These are phyloP conservation scores for Zizania palustris DNA, from an alignment of 202 grass and related monocot genomes.

Conservation along the genomic window DNA sequence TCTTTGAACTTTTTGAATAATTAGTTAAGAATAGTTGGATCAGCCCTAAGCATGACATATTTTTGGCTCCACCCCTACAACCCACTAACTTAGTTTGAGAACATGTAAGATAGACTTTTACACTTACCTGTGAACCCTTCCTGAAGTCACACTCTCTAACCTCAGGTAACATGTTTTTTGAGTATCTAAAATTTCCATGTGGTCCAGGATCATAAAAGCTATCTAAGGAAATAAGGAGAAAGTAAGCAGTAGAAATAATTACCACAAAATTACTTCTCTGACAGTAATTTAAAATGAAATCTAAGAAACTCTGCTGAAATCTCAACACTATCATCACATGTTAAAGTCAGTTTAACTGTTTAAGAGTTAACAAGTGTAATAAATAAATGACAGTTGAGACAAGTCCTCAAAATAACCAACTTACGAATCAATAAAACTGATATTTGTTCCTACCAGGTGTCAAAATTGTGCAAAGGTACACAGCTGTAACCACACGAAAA, in stretches of 20 bases:
- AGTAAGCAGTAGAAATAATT: conserved; percentile 19
- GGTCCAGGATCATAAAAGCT: conserved; percentile 80
- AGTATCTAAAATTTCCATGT: conserved; percentile 82
- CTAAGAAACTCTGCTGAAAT: neutral
- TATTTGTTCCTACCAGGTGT: conserved; percentile 68
- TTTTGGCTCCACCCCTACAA: too few relatives aligned
- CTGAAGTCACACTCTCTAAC: conserved; percentile 60
- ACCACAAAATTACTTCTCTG: neutral
- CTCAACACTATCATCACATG: neutral
- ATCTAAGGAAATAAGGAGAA: neutral
- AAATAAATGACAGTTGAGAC: neutral
- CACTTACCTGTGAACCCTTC: conserved; percentile 76
- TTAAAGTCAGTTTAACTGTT: neutral
- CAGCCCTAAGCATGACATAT: too few relatives aligned
- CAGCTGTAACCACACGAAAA: conserved; percentile 54
- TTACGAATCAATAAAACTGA: conserved; percentile 83
- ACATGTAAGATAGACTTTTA: neutral
- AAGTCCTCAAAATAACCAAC: neutral
- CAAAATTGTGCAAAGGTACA: conserved; percentile 76
- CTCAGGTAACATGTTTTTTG: conserved; percentile 74
- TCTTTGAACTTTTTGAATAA: too few relatives aligned
- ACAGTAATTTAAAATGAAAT: neutral
- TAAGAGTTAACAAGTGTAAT: neutral
- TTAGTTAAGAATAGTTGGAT: too few relatives aligned
- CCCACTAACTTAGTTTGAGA: neutral